Conservation (phyloP, 495 filamentous ascomycete species). For the Clavariopsis aquatica region DNA sequence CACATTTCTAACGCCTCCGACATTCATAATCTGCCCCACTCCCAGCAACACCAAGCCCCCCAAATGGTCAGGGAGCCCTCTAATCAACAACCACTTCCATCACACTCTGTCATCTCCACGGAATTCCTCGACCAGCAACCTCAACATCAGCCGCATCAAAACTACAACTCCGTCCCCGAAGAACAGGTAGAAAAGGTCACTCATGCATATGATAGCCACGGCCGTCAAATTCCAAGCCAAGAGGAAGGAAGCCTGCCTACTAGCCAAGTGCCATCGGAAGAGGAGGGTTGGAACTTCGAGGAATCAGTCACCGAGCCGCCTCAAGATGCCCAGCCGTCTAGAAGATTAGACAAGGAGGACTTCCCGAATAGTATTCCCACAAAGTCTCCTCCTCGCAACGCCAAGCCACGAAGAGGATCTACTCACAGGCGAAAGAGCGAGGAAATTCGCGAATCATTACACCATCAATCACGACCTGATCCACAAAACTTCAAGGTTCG, state of each 20-base stretch:
- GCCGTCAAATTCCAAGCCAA: conserved; percentile 49
- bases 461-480: conserved; percentile 55
- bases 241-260: conserved; percentile 46
- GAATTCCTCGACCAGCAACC: conserved; percentile 20
- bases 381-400: conserved; percentile 79
- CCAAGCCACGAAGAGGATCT: conserved; percentile 71
- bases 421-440: conserved; percentile 59
- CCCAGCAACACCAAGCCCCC: conserved; percentile 36
- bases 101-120: conserved; percentile 12
- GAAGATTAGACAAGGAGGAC: conserved; percentile 76
- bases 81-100: conserved; percentile 29
- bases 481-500: conserved; percentile 81
- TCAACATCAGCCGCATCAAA: conserved; percentile 25
- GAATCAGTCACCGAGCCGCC: conserved; percentile 58
- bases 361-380: conserved; percentile 77
- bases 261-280: conserved; percentile 42
- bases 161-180: conserved; percentile 49
- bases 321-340: conserved; percentile 53
- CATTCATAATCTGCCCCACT: conserved; percentile 41
- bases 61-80: conserved; percentile 37
- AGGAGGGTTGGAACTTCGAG: conserved; percentile 93
- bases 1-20: conserved; percentile 48
- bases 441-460: conserved; percentile 50
- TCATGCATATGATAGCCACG: conserved; percentile 60
- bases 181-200: conserved; percentile 59